These are phyloP conservation scores for Kodamaea ohmeri DNA, from an alignment of 1,139 yeast genomes.

Conservation along the genomic window DNA sequence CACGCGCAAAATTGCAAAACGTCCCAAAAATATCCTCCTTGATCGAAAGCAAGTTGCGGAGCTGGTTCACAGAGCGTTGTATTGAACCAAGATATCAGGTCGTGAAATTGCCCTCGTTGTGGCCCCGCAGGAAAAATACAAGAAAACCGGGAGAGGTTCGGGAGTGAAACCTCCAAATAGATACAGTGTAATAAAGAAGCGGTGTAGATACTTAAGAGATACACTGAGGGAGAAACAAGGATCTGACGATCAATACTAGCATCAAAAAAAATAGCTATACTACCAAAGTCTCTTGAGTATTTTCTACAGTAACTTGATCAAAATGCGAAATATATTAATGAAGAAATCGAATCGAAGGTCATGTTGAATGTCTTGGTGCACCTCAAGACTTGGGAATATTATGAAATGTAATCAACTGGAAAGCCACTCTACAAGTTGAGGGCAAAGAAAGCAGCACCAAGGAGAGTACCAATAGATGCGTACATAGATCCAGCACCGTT, in stretches of 20 bases:
- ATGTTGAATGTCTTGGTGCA: too few species aligned
- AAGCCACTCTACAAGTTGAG: slow-evolving; percentile 11
- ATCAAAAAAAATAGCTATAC: too few species aligned
- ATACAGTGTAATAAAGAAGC: too few species aligned
- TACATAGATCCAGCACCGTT: slow-evolving; percentile 5
- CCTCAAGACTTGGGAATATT: too few species aligned
- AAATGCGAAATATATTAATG: slow-evolving; percentile 1
- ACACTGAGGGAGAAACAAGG: too few species aligned
- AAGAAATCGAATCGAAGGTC: not conserved
- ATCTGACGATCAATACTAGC: too few species aligned
- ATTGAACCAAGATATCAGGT: slow-evolving; percentile 92
- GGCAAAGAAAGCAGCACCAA: slow-evolving; percentile 21
- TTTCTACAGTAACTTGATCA: too few species aligned
- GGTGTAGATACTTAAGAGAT: too few species aligned
- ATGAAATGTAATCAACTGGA: not conserved
- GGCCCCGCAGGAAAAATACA: slow-evolving; percentile 85
- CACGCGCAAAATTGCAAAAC: slow-evolving; percentile 87
- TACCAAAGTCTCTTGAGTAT: too few species aligned
- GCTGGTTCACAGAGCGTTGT: slow-evolving; percentile 90
- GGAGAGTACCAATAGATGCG: slow-evolving; percentile 17
- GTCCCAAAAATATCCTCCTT: slow-evolving; percentile 88
- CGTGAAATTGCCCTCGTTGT: slow-evolving; percentile 76
- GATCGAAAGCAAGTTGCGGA: slow-evolving; percentile 75
- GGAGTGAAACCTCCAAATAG: too few species aligned
- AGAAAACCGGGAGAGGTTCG: slow-evolving; percentile 28